These are phyloP conservation scores for Penicillium digitatum DNA, from an alignment of 2,329 filamentous ascomycete genomes.

Conservation along the genomic window DNA sequence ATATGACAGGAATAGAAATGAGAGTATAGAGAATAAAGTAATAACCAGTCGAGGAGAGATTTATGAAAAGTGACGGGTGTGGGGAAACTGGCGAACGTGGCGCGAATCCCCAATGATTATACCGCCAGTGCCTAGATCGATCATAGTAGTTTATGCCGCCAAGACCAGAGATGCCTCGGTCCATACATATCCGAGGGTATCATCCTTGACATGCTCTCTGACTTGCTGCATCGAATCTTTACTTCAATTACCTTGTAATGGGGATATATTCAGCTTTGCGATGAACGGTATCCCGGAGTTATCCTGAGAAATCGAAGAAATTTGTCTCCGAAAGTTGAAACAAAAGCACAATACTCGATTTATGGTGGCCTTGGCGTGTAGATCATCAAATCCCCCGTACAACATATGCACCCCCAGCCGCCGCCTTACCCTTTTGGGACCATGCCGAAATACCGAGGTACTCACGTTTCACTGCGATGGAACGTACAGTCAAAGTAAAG, in stretches of 20 bases:
- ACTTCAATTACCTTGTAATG: neutral
- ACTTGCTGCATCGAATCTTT: too few species aligned
- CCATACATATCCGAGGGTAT: constrained; percentile 6
- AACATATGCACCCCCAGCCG: neutral
- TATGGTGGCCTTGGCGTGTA: constrained; percentile 7
- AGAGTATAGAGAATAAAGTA: neutral
- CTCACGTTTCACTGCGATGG: neutral
- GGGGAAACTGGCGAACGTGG: constrained; percentile 6
- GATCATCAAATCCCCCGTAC: neutral
- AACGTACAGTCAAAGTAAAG: neutral
- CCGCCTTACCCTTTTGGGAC: neutral
- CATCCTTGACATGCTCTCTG: neutral
- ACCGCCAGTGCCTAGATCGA: neutral
- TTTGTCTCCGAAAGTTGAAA: neutral
- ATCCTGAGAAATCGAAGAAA: neutral
- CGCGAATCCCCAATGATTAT: neutral
- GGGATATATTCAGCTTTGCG: neutral
- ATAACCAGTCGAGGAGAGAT: neutral
- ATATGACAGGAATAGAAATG: neutral
- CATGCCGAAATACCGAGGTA: neutral
- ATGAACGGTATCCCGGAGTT: neutral
- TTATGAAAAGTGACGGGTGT: neutral
- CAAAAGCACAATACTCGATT: neutral
- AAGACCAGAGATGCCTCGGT: constrained; percentile 3
- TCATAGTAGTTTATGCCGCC: neutral